Evolutionary conservation across 805 yeast genomes (phyloP), one percentile per base, ranked within the genome.

Genomic region (Starmerella floricola): DNA sequence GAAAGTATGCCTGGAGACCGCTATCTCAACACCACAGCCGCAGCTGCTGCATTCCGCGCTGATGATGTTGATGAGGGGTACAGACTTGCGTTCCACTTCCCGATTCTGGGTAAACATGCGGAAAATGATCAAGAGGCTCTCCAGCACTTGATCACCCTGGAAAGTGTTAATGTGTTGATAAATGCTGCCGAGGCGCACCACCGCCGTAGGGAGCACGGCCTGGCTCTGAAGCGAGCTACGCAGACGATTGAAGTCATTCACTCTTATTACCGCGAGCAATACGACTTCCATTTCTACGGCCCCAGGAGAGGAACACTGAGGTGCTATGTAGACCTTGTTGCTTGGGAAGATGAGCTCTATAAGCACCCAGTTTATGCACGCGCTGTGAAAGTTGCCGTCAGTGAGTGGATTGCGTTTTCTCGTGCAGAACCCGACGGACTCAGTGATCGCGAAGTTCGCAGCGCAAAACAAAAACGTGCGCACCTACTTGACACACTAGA

Each of bases 261-360:
- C 34, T 80, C 76, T 40, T 86, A 76, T 62, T 73, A 68, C 56
- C 74, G 73, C 48, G 98, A 91, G 57, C 96, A 91, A 64, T 71
- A 80, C 49, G 99, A 91, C 60, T 91, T 88, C 78, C 97, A 91
- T 59, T 78, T 82, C 35, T 91, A 84, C 60, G 81, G 94, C 58
- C 74, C 83, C 69, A 74, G 95, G 62, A 76, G 80, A 53, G 97
- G 96, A 18, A 84, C 96, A 6, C 78, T 88, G 20, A 72, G 94
- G 49, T 78, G 88, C 8, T 91, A 88, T 57, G 52, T 82, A 23
- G 78, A 76, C 16, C 74, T 83, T 73, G 51, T 87, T 38, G 61
- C 67, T 37, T 91, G 97, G 97, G 94, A 78, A 43, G 93, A 87
- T 58, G 58, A 63, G 17, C 59, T 91, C 35, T 86, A 69, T 57